A percentile compares a stretch with the other conserved stretches of the same genome.
Evolutionary conservation across 2,329 filamentous ascomycete species (phyloP).

Genomic region (Fusarium equiseti): DNA sequence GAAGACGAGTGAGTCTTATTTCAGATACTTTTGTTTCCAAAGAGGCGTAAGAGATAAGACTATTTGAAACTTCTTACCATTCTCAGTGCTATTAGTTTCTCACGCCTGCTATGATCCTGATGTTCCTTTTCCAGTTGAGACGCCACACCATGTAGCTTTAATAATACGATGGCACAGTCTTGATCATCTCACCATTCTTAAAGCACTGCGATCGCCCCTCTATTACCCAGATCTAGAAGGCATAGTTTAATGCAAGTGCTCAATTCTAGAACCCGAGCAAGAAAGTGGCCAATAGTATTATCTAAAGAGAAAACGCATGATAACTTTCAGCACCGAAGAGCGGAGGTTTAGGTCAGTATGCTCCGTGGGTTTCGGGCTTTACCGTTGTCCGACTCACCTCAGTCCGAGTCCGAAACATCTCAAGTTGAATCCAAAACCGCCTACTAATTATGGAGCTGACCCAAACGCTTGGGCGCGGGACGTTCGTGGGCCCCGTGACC

Average conservation of each 20-base stretch:
- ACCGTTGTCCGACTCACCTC: constrained; percentile 17
- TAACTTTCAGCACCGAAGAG: not conserved
- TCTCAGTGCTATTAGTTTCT: not conserved
- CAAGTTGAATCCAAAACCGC: constrained; percentile 10
- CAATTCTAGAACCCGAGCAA: not conserved
- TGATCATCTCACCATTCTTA: constrained; percentile 31
- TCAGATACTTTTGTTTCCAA: not conserved
- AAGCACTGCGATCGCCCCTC: constrained; percentile 22
- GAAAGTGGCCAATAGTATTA: constrained; percentile 16
- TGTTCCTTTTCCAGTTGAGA: not conserved
- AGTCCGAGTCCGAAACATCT: constrained; percentile 14
- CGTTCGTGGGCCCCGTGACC: constrained; percentile 25
- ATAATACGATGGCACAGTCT: constrained; percentile 26
- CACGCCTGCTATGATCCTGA: not conserved
- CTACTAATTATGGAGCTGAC: constrained; percentile 24
- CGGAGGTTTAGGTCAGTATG: not conserved
- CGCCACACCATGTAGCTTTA: constrained; percentile 8
- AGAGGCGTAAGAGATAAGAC: not conserved
- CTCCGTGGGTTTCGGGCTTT: constrained; percentile 10
- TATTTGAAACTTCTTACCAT: not conserved
- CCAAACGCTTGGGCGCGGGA: constrained; percentile 32
- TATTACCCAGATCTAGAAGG: constrained; percentile 27
- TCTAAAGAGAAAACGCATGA: not conserved
- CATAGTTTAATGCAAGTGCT: constrained; percentile 6
- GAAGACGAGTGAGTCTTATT: not conserved